Evolutionary conservation across 257 asterid genomes (phyloP).

Genomic region (Jacaranda copaia): DNA sequence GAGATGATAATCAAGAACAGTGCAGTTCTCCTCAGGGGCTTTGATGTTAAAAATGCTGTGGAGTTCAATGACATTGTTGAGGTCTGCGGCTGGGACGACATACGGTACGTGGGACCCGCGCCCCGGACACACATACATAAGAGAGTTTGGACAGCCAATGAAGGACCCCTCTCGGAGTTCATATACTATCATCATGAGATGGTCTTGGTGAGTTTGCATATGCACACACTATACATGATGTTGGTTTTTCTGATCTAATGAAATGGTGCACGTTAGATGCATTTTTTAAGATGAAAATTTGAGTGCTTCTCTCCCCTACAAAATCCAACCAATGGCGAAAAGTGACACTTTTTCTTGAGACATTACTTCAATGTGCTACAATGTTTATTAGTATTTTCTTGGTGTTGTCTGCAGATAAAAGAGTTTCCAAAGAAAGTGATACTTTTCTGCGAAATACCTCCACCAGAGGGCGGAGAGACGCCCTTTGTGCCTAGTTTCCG

Average conservation of each 20-base stretch:
- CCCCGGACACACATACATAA: slow-evolving; percentile 81
- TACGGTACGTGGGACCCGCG: slow-evolving; percentile 88
- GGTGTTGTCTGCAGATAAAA: slow-evolving; percentile 51
- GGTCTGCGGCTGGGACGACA: slow-evolving; percentile 75
- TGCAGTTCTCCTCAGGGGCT: slow-evolving; percentile 75
- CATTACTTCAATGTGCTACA: too few species aligned
- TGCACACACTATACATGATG: too few species aligned
- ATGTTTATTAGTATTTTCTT: not conserved
- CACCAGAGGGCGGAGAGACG: slow-evolving; percentile 90
- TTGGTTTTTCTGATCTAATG: too few species aligned
- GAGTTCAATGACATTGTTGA: slow-evolving; percentile 80
- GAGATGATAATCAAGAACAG: slow-evolving; percentile 75
- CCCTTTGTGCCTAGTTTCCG: slow-evolving; percentile 85
- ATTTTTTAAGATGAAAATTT: too few species aligned
- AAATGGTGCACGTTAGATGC: too few species aligned
- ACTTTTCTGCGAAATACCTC: slow-evolving; percentile 75
- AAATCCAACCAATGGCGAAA: too few species aligned
- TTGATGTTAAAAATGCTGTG: slow-evolving; percentile 61
- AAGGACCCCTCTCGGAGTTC: slow-evolving; percentile 83
- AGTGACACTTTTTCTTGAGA: too few species aligned
- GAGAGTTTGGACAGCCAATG: slow-evolving; percentile 87
- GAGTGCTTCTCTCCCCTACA: too few species aligned
- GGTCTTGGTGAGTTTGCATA: slow-evolving; percentile 63
- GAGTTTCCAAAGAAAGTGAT: slow-evolving; percentile 80
- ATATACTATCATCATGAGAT: slow-evolving; percentile 88